A percentile compares a stretch with the other conserved stretches of the same genome.
Conservation (phyloP, 768 basidiomycete genomes). For the Mycena rebaudengoi region DNA sequence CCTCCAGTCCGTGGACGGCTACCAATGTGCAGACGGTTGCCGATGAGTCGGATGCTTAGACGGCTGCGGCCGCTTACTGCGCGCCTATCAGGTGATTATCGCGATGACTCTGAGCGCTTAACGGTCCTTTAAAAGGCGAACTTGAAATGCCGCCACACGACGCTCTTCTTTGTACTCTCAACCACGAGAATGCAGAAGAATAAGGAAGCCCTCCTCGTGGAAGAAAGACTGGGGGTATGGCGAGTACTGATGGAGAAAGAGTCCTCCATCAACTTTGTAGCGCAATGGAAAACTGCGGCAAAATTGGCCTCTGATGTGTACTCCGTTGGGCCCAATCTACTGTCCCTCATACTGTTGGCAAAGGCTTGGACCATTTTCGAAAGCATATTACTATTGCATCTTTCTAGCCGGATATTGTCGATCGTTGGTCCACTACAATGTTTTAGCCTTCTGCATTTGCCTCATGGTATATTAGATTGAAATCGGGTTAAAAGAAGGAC, state of each 20-base stretch:
- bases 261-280: not conserved
- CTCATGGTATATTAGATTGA: constrained; percentile 21
- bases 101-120: too few relatives aligned
- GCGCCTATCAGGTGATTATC: too few relatives aligned
- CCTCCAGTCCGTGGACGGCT: too few relatives aligned
- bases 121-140: too few relatives aligned
- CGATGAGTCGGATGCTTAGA: too few relatives aligned
- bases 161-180: too few relatives aligned
- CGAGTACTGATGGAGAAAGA: constrained; percentile 17
- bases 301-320: constrained; percentile 17
- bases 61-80: too few relatives aligned
- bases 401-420: constrained; percentile 13
- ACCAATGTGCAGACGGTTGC: too few relatives aligned
- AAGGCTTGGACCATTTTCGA: constrained; percentile 20
- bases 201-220: not conserved
- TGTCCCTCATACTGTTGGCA: constrained; percentile 7
- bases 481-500: constrained; percentile 17
- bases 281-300: constrained; percentile 15
- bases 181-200: constrained; percentile 15
- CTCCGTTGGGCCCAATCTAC: constrained; percentile 1
- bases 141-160: too few relatives aligned
- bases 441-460: not conserved
- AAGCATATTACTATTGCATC: constrained; percentile 17
- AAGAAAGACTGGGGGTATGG: constrained; percentile 23
- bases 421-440: not conserved